Evolutionary conservation across 192 early-diverging fungal species (phyloP), one percentile per base, ranked within the genome.

Genomic region (Nowakowskiella sp.): DNA sequence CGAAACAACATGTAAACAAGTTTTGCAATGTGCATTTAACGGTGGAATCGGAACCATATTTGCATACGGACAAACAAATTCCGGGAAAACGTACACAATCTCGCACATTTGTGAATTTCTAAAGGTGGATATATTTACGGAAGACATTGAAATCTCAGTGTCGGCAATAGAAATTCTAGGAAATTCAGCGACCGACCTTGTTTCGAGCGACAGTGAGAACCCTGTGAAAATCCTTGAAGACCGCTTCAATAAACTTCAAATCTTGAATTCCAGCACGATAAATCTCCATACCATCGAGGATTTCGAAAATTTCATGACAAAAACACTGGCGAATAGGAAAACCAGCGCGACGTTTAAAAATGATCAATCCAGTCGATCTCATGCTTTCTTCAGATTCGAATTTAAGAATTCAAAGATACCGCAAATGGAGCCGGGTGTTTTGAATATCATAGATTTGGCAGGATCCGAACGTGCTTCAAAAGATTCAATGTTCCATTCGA

Each of bases 51-150:
- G 58, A 21, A 55, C 64, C 26, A 22, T 74, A 7, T 58, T 79
- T 36, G 71, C 71, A 7, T 72, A 70, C 58, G 77, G 77, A 2
- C 76, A 80, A 58, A 80, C 76, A 3, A 76, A 73, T 24, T 54
- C 50, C 34, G 76, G 74, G 33, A 76, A 80, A 65, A 80, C 76
- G 4, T 57, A 43, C 48, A 80, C 76, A 1, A 66, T 80, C 61
- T 68, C 62, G 26, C 10, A 9, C 10, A 47, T 47, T 16, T 13
- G 36, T 39, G 19, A 39, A 19, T 39, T 39, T 13, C 36, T 39
- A 39, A 39, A 39, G 19, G 19, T 19, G 19, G 13, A 13, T 39
- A 13, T 19, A 39, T 13, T 39, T 13, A 39, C 19, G 19, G 13
- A 13, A 13, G 13, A 39, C 36, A 39, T 39, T 13, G 19, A 39